A percentile compares a stretch with the other conserved stretches of the same genome.
phyloP scores from a whole-genome alignment of 192 early-diverging fungal genomes.

The Neocallimastix lanati region DNA sequence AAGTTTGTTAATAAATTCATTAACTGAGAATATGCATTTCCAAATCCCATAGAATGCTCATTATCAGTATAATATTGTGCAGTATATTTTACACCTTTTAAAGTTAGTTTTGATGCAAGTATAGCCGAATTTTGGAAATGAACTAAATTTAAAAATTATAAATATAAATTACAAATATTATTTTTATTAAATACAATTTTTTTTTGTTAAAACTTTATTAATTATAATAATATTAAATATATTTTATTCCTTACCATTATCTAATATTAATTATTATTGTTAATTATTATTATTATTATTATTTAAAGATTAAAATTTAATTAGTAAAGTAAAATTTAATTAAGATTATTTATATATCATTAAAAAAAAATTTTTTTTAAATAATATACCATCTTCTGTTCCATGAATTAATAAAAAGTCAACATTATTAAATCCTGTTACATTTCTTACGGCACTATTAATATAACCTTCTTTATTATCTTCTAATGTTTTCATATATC shows the following conservation, averaged over 20 bases:
- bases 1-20: not conserved
- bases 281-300: too few species aligned
- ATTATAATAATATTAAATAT: too few species aligned
- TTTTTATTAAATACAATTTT: too few species aligned
- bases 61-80: constrained; percentile 80
- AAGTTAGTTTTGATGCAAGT: constrained; percentile 58
- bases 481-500: constrained; percentile 82
- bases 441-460: constrained; percentile 50
- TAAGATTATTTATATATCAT: not conserved
- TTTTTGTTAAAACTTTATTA: too few species aligned
- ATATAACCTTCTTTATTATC: constrained; percentile 63
- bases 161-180: too few species aligned
- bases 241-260: too few species aligned
- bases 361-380: not conserved
- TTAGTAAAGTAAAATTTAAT: constrained; percentile 1
- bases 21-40: not conserved
- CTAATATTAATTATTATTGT: too few species aligned
- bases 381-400: constrained; percentile 50
- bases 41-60: constrained; percentile 54
- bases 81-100: constrained; percentile 54
- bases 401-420: constrained; percentile 79
- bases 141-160: too few species aligned
- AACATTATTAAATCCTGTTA: constrained; percentile 60
- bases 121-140: constrained; percentile 80
- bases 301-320: too few species aligned